phyloP scores from a whole-genome alignment of 108 stramenopile genomes.

The Nitzschia sp. region DNA sequence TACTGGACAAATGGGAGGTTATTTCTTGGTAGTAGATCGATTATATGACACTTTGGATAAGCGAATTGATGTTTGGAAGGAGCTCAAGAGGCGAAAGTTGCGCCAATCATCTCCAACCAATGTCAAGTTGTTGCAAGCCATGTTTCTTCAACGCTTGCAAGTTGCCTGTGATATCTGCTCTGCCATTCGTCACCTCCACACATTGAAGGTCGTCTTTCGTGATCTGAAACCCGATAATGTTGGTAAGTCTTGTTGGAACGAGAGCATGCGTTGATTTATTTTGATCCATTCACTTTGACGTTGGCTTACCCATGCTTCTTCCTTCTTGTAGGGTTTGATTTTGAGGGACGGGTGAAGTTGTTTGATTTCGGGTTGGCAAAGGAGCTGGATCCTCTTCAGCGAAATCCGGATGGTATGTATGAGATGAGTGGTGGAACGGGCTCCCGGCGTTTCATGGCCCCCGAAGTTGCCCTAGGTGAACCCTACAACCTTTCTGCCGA shows the following conservation, averaged over 20 bases:
- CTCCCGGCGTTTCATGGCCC: constrained; percentile 56
- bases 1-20: constrained; percentile 49
- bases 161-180: constrained; percentile 51
- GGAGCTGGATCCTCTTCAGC: constrained; percentile 47
- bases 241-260: neutral
- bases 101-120: constrained; percentile 31
- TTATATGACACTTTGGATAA: constrained; percentile 69
- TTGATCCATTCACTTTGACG: too few species aligned
- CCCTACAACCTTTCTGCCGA: constrained; percentile 60
- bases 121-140: constrained; percentile 40
- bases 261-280: too few species aligned
- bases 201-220: constrained; percentile 47
- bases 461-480: constrained; percentile 50
- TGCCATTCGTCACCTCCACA: constrained; percentile 49
- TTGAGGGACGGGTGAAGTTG: constrained; percentile 48
- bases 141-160: constrained; percentile 48
- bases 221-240: constrained; percentile 51
- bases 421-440: constrained; percentile 57
- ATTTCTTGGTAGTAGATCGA: constrained; percentile 71
- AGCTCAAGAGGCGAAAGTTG: constrained; percentile 40
- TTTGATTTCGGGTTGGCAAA: constrained; percentile 69
- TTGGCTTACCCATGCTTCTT: neutral
- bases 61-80: constrained; percentile 63
- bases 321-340: constrained; percentile 38
- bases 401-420: constrained; percentile 42